Evolutionary conservation across 2,329 filamentous ascomycete species (phyloP).

Genomic region (Nemania abortiva): DNA sequence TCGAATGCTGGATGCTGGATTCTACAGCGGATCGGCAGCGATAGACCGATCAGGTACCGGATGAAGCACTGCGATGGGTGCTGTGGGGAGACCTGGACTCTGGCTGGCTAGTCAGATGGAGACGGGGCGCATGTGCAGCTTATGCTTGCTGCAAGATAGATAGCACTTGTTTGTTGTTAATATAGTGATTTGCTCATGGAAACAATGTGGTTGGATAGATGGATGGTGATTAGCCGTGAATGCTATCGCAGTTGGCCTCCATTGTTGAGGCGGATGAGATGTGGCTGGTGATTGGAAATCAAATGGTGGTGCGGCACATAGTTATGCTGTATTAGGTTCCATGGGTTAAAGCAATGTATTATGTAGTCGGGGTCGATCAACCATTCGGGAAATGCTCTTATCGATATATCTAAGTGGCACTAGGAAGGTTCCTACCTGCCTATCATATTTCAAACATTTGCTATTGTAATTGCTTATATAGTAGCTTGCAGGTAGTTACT

Average conservation of each 20-base stretch:
- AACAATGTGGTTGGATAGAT: not conserved
- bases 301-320: conserved; percentile 9
- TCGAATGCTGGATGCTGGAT: too few species aligned
- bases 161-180: not conserved
- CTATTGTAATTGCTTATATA: too few species aligned
- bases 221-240: not conserved
- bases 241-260: not conserved
- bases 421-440: too few species aligned
- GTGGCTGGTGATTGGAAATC: conserved; percentile 4
- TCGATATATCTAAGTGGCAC: too few species aligned
- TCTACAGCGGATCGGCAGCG: too few species aligned
- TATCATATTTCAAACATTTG: too few species aligned
- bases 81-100: not conserved
- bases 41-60: too few species aligned
- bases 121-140: not conserved
- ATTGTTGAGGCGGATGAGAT: not conserved
- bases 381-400: too few species aligned
- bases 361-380: too few species aligned
- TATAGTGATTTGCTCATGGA: not conserved
- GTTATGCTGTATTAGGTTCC: not conserved
- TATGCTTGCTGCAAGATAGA: not conserved
- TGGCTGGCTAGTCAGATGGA: not conserved
- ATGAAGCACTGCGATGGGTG: too few species aligned
- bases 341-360: not conserved
- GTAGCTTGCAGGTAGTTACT: too few species aligned